Evolutionary conservation across 2,329 filamentous ascomycete species (phyloP), one percentile per base, ranked within the genome.

Genomic region (Venturia aucupariae): DNA sequence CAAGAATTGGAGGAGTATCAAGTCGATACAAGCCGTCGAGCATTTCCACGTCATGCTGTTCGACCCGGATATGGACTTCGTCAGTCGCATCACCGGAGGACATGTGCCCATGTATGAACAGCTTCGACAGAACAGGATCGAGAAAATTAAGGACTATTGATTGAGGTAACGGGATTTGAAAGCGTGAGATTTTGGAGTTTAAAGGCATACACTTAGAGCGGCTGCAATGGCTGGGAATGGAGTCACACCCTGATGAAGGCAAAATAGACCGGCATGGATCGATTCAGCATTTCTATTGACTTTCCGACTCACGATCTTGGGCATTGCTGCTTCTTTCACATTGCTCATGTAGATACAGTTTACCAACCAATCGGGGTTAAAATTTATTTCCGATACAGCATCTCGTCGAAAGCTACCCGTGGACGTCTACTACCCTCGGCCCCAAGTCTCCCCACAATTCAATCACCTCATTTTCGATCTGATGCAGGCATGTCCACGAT

Each of bases 41-140:
- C 93, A 97, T 74, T 94, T 97, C 72, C 93, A 97, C 75, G 88
- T 97, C 71, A 92, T 97, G 91, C 79, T 97, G 63, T 89, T 87
- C 73, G 81, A 90, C 69, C 87, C 92, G 0, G 86, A 93, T 69
- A 79, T 80, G 46, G 81, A 79, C 3, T 90, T 95, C 68, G 76
- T 96, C 57, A 77, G 79, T 62, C 78, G 85, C 64, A 81, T 96
- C 67, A 96, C 91, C 6, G 78, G 84, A 44, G 88, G 86, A 15
- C 91, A 96, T 76, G 79, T 88, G 55, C 86, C 51, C 30, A 57
- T 57, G 30, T 57, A 30, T 57, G 51, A 57, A 35, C 27, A 57
- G 51, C 51, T 57, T 19, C 15, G 51, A 57, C 51, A n/a, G 15
- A 35, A 24, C 30, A 35, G 15, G 30, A 22, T 35, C 2, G 51